Evolutionary conservation across 1,139 yeast genomes (phyloP).

Genomic region (Magnusiomyces tetraspermus): DNA sequence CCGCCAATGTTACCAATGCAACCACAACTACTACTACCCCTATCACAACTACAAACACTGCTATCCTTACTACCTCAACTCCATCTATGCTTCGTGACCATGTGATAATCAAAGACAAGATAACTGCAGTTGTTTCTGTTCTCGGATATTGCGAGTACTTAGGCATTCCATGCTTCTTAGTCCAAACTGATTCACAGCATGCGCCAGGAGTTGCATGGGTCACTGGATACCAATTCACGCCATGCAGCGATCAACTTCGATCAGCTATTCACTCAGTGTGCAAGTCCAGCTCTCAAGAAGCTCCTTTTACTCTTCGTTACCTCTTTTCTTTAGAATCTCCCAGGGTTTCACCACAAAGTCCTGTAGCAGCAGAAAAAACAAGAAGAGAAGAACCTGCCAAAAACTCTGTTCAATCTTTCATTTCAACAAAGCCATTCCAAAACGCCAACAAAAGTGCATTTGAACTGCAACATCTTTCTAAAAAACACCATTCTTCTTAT

Average conservation of each 20-base stretch:
- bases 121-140: not conserved
- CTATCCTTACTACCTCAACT: too few species aligned
- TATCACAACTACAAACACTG: not conserved
- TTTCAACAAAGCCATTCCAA: too few species aligned
- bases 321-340: not conserved
- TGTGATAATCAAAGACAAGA: not conserved
- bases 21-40: not conserved
- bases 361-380: too few species aligned
- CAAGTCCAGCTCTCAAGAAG: not conserved
- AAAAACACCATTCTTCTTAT: too few species aligned
- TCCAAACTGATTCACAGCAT: not conserved
- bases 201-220: conserved; percentile 3
- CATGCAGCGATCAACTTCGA: not conserved
- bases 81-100: not conserved
- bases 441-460: too few species aligned
- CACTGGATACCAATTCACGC: conserved; percentile 1
- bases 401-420: too few species aligned
- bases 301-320: not conserved
- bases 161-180: conserved; percentile 1
- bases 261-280: not conserved
- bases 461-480: too few species aligned
- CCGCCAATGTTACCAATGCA: not conserved
- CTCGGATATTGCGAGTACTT: conserved; percentile 1
- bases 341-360: too few species aligned
- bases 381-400: too few species aligned